These are phyloP conservation scores for Russula ochroleuca DNA, from an alignment of 768 basidiomycete species.

Conservation along the genomic window DNA sequence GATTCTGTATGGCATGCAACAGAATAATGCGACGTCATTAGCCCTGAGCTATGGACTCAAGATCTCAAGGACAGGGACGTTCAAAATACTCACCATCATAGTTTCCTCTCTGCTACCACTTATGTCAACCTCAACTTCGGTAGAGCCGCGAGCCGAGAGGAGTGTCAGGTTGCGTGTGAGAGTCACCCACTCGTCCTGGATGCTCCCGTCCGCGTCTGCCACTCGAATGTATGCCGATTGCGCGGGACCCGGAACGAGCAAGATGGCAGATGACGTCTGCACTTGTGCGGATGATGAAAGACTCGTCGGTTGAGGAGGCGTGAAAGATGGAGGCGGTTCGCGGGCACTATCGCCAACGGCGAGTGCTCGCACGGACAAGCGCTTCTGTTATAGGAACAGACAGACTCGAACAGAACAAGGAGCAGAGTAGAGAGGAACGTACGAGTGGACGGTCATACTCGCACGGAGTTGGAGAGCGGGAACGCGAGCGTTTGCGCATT, in stretches of 20 bases:
- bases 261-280: conserved; percentile 1
- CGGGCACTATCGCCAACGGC: conserved; percentile 33
- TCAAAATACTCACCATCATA: conserved; percentile 39
- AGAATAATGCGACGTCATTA: not conserved
- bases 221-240: conserved; percentile 8
- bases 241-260: conserved; percentile 1
- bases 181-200: conserved; percentile 58
- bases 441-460: conserved; percentile 55
- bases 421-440: conserved; percentile 27
- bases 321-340: conserved; percentile 17
- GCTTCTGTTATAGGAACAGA: conserved; percentile 46
- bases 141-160: not conserved
- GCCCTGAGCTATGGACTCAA: conserved; percentile 13
- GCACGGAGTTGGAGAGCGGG: conserved; percentile 32
- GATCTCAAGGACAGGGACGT: not conserved
- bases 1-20: conserved; percentile 21
- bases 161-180: conserved; percentile 67
- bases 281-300: conserved; percentile 31
- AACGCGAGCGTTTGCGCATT: conserved; percentile 31
- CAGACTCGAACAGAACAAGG: not conserved
- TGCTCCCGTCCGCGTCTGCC: conserved; percentile 17
- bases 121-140: not conserved
- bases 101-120: conserved; percentile 36
- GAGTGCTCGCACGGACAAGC: conserved; percentile 38
- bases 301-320: conserved; percentile 22